Base-by-base conservation (phyloP, 2,329 filamentous ascomycete species). In the Calonectria naviculata region DNA sequence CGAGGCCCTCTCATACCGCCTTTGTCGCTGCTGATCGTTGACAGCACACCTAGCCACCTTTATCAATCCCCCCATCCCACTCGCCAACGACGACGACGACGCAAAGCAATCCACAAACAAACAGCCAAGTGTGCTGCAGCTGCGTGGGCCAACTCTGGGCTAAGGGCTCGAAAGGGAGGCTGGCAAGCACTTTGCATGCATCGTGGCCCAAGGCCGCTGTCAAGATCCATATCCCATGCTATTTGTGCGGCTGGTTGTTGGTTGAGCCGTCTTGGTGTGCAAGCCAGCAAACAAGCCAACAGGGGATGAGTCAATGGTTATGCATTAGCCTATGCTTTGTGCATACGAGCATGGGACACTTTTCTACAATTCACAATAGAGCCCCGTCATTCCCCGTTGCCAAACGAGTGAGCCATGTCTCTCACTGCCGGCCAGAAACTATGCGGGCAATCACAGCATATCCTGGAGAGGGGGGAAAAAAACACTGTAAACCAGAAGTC, bases 261-360 rank as follows among this genome's bases (percentile, higher is more conserved):
- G 65, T 70, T 36, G 63, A 42, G 58, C 31, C 47, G 47, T 63
- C 42, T 58, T 49, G 38, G 42, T 61, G 47, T 56, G 34, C 36
- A 63, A 58, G 52, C 60, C 71, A 21, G 47, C 68, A 68, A 31
- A 26, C 41, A 54, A 65, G 65, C 64, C 38, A 47, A 52, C 71
- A 74, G 61, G 74, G 68, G 60, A 31, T 58, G 49, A 46, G 26
- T 61, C 56, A 61, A 61, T 42, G 38, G 54, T 54, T 41, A 21
- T 69, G 61, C 42, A 71, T 69, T 69, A 71, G 70, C 44, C 24
- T 58, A 17, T 38, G 21, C 41, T 44, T 46, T 60, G 52, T 66
- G 65, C 36, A 56, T 54, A 49, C 5, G 12, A 49, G n/a, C 19
- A 46, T 58, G 56, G 34, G 42, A 62, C 26, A 65, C 21, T 42